These are phyloP conservation scores for Fusarium odoratissimum DNA, from an alignment of 2,329 filamentous ascomycete genomes.

Conservation along the genomic window DNA sequence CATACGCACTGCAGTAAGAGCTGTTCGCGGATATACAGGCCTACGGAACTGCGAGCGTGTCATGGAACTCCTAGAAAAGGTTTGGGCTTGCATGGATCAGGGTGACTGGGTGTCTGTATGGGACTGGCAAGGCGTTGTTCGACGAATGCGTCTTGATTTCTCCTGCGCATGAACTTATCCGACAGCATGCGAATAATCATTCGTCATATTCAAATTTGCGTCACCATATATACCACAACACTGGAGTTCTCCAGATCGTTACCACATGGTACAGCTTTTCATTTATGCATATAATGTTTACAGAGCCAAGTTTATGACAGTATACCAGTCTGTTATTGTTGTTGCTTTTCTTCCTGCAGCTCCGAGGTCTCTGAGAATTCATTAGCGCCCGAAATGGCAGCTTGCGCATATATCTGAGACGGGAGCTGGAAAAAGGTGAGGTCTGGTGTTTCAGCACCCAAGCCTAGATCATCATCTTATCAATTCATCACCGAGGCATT, in stretches of 20 bases:
- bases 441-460: not conserved
- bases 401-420: not conserved
- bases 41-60: constrained; percentile 68
- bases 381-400: not conserved
- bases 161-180: constrained; percentile 57
- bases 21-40: constrained; percentile 68
- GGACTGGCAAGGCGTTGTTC: constrained; percentile 72
- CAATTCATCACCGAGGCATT: not conserved
- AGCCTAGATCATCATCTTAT: not conserved
- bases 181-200: not conserved
- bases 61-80: constrained; percentile 64
- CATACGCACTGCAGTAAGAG: constrained; percentile 61
- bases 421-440: not conserved
- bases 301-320: constrained; percentile 10
- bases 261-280: not conserved
- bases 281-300: constrained; percentile 18
- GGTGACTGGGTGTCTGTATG: constrained; percentile 69
- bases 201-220: constrained; percentile 11
- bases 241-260: not conserved
- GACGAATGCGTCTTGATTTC: constrained; percentile 66
- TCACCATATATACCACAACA: not conserved
- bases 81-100: constrained; percentile 69
- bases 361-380: not conserved
- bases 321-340: constrained; percentile 28
- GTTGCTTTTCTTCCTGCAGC: not conserved